Evolutionary conservation across 768 basidiomycete genomes (phyloP).

Genomic region (Chalciporus sphaerocephalus): DNA sequence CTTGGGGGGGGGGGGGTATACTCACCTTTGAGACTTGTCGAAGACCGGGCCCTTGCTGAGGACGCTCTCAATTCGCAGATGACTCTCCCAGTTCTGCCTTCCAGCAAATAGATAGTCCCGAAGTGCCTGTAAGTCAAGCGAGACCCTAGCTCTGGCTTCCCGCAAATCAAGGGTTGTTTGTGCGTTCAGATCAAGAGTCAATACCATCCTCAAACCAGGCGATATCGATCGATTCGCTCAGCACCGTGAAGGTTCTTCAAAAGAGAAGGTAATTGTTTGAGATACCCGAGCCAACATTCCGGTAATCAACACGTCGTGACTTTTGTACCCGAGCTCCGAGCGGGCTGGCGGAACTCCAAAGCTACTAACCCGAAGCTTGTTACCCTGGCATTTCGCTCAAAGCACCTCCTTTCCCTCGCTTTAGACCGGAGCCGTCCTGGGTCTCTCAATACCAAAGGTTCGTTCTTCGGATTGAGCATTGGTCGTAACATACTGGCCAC

Average conservation of each 20-base stretch:
- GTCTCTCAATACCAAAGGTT: slow-evolving; percentile 44
- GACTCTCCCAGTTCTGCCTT: slow-evolving; percentile 45
- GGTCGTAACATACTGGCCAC: slow-evolving; percentile 65
- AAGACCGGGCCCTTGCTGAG: slow-evolving; percentile 55
- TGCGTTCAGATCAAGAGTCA: slow-evolving; percentile 32
- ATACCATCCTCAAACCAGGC: neutral
- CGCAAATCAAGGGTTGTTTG: slow-evolving; percentile 53
- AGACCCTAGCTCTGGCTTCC: slow-evolving; percentile 41
- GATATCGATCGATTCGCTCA: too few species aligned
- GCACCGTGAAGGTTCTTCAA: too few species aligned
- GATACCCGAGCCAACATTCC: neutral
- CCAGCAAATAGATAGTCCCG: slow-evolving; percentile 51
- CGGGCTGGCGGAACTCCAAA: too few species aligned
- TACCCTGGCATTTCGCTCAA: too few species aligned
- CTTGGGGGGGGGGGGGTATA: too few species aligned
- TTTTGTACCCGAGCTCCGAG: neutral
- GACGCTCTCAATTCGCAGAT: slow-evolving; percentile 40
- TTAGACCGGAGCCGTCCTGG: slow-evolving; percentile 23
- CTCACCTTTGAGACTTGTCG: slow-evolving; percentile 53
- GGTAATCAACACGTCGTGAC: neutral
- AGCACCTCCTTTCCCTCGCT: slow-evolving; percentile 46
- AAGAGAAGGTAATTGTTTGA: neutral
- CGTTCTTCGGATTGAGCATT: slow-evolving; percentile 71
- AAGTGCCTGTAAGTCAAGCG: slow-evolving; percentile 41
- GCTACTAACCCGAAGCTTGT: too few species aligned